Base-by-base conservation (phyloP, 495 filamentous ascomycete genomes). In the Penicillium lividum region DNA sequence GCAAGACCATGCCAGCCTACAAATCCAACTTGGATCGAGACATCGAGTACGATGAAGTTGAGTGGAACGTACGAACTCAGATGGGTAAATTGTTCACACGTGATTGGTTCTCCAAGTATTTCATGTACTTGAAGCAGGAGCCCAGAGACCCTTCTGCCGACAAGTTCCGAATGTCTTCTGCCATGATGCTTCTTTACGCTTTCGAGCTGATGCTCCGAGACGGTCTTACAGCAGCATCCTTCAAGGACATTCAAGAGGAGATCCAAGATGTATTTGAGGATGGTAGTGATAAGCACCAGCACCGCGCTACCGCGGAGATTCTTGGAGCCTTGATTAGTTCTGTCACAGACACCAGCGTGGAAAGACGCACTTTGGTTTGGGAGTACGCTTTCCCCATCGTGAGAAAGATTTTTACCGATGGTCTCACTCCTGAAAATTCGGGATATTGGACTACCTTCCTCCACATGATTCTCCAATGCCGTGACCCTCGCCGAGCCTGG, bases 231-330 rank as follows among this genome's bases (percentile, higher is more conserved):
- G 74, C 77, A 27, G 89, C 89, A 28, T 92, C 84, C 0, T 91
- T 96, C 63, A 82, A 89, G n/a, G 93, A 99, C 50, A 87, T 98
- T 64, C 85, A 95, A 62, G 86, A 92, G 58, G 78, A 94, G 55
- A 82, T 88, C 22, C 77, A 82, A 54, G 79, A 78, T 1, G 85
- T 93, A 3, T 97, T 88, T 63, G 93, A 88, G 25, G 94, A 98
- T 75, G 93, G 95, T 28, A 92, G 86, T 60, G 94, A 99, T 65
- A 99, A 97, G 70, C 95, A 99, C 73, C 93, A 98, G 69, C 94
- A 99, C 68, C 89, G 94, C 44, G 95, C 95, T 7, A 96, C 93
- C 18, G 84, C 95, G 4, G 94, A 99, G 70, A 97, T 99, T 56
- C 79, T 99, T 15, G 91, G 90, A 18, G 91, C 90, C 25, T 68